Evolutionary conservation across 257 asterid genomes (phyloP).

Genomic region (Solanum ahanhuiri): DNA sequence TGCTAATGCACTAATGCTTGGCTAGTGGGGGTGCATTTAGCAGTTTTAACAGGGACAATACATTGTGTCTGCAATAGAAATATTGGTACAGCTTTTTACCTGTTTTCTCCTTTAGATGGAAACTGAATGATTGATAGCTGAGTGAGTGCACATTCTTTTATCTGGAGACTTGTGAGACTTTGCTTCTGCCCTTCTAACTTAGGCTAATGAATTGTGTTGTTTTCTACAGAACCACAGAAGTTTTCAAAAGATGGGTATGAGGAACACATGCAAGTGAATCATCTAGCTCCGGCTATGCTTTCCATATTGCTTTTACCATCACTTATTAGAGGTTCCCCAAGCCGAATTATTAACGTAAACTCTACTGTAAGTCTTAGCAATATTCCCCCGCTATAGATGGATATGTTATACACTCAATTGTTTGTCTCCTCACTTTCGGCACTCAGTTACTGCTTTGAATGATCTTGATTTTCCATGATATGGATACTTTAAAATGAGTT

Average conservation of each 20-base stretch:
- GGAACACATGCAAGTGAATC: conserved; percentile 95
- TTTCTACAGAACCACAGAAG: conserved; percentile 71
- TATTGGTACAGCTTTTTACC: not conserved
- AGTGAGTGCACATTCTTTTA: not conserved
- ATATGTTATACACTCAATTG: not conserved
- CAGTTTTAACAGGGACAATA: not conserved
- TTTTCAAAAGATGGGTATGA: conserved; percentile 81
- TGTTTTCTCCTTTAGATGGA: not conserved
- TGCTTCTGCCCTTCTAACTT: conserved; percentile 7
- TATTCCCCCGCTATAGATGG: not conserved
- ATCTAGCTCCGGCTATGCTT: conserved; percentile 95
- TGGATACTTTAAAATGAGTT: not conserved
- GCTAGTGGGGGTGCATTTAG: not conserved
- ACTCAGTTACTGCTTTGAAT: not conserved
- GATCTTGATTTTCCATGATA: not conserved
- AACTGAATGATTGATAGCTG: not conserved
- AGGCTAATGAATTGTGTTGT: not conserved
- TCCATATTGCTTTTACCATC: conserved; percentile 87
- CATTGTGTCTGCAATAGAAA: not conserved
- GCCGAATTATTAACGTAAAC: conserved; percentile 52
- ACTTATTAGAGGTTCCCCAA: conserved; percentile 85
- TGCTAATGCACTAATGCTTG: not conserved
- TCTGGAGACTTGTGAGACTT: not conserved
- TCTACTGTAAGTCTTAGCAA: conserved; percentile 56
- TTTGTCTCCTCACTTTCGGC: not conserved